phyloP scores from a whole-genome alignment of 2,329 filamentous ascomycete species.

The Cladophialophora psammophila region DNA sequence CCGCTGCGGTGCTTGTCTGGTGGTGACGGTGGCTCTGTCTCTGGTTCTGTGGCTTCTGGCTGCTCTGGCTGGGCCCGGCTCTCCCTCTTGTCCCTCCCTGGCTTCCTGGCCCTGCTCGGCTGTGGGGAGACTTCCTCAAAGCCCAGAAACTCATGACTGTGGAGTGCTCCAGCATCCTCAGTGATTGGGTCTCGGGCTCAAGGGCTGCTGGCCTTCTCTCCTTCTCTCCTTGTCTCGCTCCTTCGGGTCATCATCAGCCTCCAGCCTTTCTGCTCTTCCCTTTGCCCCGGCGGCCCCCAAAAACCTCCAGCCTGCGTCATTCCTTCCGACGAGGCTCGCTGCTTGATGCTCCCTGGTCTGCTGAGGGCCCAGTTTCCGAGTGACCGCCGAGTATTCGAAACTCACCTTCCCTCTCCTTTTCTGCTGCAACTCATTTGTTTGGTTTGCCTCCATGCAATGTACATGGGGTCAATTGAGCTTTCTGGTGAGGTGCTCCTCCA shows the following conservation, averaged over 20 bases:
- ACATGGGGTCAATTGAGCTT: conserved; percentile 1
- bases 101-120: conserved; percentile 1
- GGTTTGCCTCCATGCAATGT: background rate
- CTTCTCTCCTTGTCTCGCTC: conserved; percentile 5
- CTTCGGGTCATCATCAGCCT: background rate
- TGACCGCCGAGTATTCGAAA: background rate
- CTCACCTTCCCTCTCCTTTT: background rate
- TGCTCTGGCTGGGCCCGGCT: background rate
- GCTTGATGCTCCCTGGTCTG: background rate
- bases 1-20: background rate
- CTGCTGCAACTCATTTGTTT: background rate
- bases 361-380: background rate
- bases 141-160: conserved; percentile 10
- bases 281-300: conserved; percentile 18
- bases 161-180: conserved; percentile 3
- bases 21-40: background rate
- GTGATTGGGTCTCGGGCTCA: conserved; percentile 23
- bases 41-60: no score
- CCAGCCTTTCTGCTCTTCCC: conserved; percentile 18
- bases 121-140: conserved; percentile 13
- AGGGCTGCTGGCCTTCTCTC: conserved; percentile 17
- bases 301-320: conserved; percentile 4
- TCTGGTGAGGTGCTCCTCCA: background rate
- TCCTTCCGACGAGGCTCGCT: conserved; percentile 13
- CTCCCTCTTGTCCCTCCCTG: background rate